phyloP scores from a whole-genome alignment of 1,284 basidiomycete genomes.

The Fomitopsis pinicola region DNA sequence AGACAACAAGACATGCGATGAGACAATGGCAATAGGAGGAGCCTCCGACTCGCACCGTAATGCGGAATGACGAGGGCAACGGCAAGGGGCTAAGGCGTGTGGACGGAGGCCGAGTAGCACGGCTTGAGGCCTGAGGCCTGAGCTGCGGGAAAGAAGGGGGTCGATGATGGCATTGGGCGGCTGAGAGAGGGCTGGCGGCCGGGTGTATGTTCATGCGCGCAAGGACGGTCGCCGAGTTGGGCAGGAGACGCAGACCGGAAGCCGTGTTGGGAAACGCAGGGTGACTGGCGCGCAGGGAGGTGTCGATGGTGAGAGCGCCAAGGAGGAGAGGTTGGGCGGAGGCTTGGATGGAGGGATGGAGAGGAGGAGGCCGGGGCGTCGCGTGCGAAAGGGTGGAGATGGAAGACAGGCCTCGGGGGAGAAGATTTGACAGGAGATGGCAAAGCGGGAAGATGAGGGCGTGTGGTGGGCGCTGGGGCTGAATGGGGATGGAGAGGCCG shows the following conservation, averaged over 20 bases:
- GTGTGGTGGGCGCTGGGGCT: background rate
- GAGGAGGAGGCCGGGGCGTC: background rate
- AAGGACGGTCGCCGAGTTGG: background rate
- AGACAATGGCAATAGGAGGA: background rate
- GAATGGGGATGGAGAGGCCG: slow-evolving; percentile 1
- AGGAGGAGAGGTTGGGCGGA: background rate
- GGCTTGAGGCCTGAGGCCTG: background rate
- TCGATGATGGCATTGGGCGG: background rate
- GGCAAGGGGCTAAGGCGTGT: background rate
- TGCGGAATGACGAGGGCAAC: background rate
- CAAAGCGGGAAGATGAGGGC: slow-evolving; percentile 3
- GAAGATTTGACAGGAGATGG: slow-evolving; percentile 19
- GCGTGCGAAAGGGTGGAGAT: background rate
- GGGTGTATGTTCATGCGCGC: background rate
- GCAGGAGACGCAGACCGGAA: background rate
- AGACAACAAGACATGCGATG: background rate
- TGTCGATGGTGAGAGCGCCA: background rate
- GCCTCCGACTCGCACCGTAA: background rate
- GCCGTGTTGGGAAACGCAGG: background rate
- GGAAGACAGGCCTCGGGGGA: slow-evolving; percentile 4
- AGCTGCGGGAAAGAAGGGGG: background rate
- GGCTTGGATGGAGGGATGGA: background rate
- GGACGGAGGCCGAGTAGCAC: background rate
- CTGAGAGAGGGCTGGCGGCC: background rate
- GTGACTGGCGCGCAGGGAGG: background rate